Evolutionary conservation across 1,139 yeast species (phyloP).

Genomic region (Wickerhamomyces sp.): DNA sequence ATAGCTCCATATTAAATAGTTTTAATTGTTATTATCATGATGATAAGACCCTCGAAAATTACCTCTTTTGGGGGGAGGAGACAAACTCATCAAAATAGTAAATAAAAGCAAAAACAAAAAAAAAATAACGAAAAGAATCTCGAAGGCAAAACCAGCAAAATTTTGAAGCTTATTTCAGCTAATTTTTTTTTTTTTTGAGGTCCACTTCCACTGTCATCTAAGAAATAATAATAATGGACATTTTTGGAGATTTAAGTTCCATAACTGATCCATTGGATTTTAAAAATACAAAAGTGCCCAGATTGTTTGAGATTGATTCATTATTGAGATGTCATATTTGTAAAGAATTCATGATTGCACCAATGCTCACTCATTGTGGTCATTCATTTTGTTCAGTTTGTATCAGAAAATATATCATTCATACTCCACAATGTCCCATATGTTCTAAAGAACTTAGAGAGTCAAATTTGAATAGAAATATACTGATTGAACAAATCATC

Average conservation of each 20-base stretch:
- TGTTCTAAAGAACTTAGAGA: constrained; percentile 73
- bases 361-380: constrained; percentile 80
- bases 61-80: neutral
- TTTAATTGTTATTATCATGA: too few species aligned
- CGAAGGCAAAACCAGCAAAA: too few species aligned
- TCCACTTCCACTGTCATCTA: too few species aligned
- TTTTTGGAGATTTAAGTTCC: constrained; percentile 14
- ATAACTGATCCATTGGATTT: constrained; percentile 74
- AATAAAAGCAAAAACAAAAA: too few species aligned
- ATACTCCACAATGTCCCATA: constrained; percentile 66
- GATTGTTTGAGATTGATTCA: constrained; percentile 58
- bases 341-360: constrained; percentile 76
- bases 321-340: constrained; percentile 86
- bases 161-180: too few species aligned
- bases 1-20: too few species aligned
- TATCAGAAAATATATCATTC: constrained; percentile 64
- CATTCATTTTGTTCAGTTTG: constrained; percentile 92
- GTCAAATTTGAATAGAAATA: constrained; percentile 62
- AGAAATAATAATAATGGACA: constrained; percentile 1
- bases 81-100: too few species aligned
- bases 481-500: constrained; percentile 69
- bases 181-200: too few species aligned
- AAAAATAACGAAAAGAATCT: too few species aligned
- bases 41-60: too few species aligned
- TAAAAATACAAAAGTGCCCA: constrained; percentile 47